These are phyloP conservation scores for Colletotrichum sansevieriae DNA, from an alignment of 2,329 filamentous ascomycete species.

Conservation along the genomic window DNA sequence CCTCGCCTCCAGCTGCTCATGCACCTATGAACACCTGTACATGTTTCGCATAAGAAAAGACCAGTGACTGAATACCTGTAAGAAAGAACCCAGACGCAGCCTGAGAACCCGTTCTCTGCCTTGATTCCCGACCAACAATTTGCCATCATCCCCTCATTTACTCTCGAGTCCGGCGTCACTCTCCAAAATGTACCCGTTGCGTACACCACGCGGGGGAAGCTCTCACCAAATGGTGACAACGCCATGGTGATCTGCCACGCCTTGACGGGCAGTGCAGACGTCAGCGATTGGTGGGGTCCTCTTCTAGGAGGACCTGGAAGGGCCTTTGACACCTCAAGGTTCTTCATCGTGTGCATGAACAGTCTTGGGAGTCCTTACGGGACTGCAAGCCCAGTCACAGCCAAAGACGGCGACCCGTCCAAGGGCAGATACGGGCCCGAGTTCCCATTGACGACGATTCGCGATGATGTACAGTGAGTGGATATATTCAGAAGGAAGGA, in stretches of 20 bases:
- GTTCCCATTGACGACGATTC: slow-evolving; percentile 93
- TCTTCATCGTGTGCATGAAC: slow-evolving; percentile 90
- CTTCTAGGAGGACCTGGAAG: slow-evolving; percentile 82
- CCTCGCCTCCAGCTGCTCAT: neutral
- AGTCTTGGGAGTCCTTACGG: slow-evolving; percentile 88
- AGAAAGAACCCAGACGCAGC: slow-evolving; percentile 77
- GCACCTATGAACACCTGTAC: neutral
- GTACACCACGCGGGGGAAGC: slow-evolving; percentile 74
- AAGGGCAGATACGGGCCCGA: slow-evolving; percentile 91
- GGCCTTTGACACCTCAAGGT: slow-evolving; percentile 84
- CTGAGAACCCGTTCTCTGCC: slow-evolving; percentile 90
- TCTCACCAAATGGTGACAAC: slow-evolving; percentile 72
- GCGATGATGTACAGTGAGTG: slow-evolving; percentile 92
- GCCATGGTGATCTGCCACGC: slow-evolving; percentile 86
- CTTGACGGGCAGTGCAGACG: slow-evolving; percentile 86
- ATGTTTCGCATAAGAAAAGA: slow-evolving; percentile 52
- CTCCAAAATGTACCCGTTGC: slow-evolving; percentile 81
- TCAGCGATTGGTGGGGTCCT: slow-evolving; percentile 90
- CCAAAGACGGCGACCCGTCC: slow-evolving; percentile 81
- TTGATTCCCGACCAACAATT: slow-evolving; percentile 92
- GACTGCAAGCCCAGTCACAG: slow-evolving; percentile 88
- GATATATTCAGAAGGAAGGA: neutral
- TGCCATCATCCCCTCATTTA: slow-evolving; percentile 88
- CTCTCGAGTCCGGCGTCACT: slow-evolving; percentile 90
- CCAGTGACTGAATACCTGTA: slow-evolving; percentile 72